Percentiles rank a stretch among this genome's conserved stretches.
phyloP scores from a whole-genome alignment of 257 asterid genomes.

The Rhazya stricta region DNA sequence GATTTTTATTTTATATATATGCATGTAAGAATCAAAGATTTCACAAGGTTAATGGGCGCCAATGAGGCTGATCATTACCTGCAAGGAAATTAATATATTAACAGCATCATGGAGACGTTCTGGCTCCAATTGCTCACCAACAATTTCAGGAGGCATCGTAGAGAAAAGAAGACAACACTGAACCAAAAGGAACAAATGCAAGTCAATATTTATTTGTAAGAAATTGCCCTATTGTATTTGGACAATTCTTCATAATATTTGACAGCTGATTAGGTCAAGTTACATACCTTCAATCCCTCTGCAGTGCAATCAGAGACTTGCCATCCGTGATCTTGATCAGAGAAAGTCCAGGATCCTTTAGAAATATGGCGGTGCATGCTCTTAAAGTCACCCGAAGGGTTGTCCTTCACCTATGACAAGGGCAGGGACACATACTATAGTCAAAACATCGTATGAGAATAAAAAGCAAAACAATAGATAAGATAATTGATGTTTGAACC shows the following conservation, averaged over 20 bases:
- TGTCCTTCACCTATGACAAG: slow-evolving; percentile 51
- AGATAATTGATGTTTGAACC: slow-evolving; percentile 31
- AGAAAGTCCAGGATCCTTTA: slow-evolving; percentile 92
- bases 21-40: not conserved
- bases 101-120: slow-evolving; percentile 65
- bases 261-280: not conserved
- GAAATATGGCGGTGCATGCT: slow-evolving; percentile 81
- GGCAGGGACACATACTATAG: not conserved
- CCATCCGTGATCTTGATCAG: slow-evolving; percentile 98
- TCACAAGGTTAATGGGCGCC: not conserved
- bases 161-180: slow-evolving; percentile 84
- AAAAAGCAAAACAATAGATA: not conserved
- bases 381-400: slow-evolving; percentile 76
- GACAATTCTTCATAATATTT: not conserved
- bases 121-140: slow-evolving; percentile 67
- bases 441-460: not conserved
- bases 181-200: not conserved
- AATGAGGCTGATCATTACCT: slow-evolving; percentile 34
- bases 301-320: slow-evolving; percentile 97
- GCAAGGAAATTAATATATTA: slow-evolving; percentile 61
- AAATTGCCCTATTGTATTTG: not conserved
- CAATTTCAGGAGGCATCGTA: slow-evolving; percentile 67
- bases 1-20: not conserved
- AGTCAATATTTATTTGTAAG: not conserved
- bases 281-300: slow-evolving; percentile 75